Evolutionary conservation across 768 basidiomycete species (phyloP).

Genomic region (Tulasnella calospora): DNA sequence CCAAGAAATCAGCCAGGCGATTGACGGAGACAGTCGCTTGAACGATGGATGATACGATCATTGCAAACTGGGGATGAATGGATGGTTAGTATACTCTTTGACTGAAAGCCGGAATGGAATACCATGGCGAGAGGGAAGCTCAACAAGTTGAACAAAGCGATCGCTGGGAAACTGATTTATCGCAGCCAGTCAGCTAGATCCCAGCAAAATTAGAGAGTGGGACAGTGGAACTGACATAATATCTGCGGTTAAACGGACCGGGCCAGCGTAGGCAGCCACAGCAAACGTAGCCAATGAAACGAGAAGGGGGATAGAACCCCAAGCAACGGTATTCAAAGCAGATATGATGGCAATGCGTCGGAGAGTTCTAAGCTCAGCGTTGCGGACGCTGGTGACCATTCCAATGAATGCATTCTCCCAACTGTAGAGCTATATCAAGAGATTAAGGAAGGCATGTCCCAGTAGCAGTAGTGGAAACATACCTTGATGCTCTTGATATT

Average conservation of each 20-base stretch:
- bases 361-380: conserved; percentile 77
- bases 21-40: conserved; percentile 80
- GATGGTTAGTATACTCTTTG: background rate
- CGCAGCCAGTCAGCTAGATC: conserved; percentile 60
- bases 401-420: conserved; percentile 91
- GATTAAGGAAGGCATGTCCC: background rate
- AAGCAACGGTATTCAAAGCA: conserved; percentile 58
- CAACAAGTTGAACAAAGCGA: conserved; percentile 81
- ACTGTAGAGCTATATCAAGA: conserved; percentile 76
- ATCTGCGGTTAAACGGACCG: conserved; percentile 75
- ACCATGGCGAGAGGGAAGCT: conserved; percentile 85
- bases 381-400: conserved; percentile 71
- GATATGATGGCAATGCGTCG: conserved; percentile 73
- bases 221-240: conserved; percentile 50
- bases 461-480: conserved; percentile 31
- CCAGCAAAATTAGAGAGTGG: conserved; percentile 74
- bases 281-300: conserved; percentile 83
- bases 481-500: conserved; percentile 76
- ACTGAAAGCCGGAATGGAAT: conserved; percentile 24
- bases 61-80: conserved; percentile 48
- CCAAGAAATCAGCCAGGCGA: conserved; percentile 71
- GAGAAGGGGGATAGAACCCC: conserved; percentile 42
- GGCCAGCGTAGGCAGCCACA: conserved; percentile 56
- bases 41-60: conserved; percentile 74
- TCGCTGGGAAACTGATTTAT: conserved; percentile 93